Base-by-base conservation (phyloP, 208 protist genomes). In the Crithidia brevicula region DNA sequence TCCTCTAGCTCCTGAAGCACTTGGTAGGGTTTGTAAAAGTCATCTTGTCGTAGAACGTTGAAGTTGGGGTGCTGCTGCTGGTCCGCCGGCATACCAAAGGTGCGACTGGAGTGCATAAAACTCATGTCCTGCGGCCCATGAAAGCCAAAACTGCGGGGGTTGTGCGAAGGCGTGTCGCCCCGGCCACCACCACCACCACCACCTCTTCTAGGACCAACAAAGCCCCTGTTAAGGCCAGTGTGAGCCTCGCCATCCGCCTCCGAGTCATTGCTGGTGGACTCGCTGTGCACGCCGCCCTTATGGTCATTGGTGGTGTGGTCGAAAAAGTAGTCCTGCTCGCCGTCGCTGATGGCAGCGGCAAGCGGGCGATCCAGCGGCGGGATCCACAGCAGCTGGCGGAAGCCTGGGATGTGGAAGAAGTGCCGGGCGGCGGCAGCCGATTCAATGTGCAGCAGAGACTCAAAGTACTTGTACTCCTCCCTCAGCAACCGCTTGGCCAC, bases 401-500 rank as follows among this genome's bases (percentile, higher is more conserved):
- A 86, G 34, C 81, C 81, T 7, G 77, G 77, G 16, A 86, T 79
- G 61, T 86, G 81, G 40, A 86, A 83, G 51, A 74, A 86, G 62
- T 83, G 81, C 0, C 77, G 77, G 1, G 77, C 68, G n/a, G 72
- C 72, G 8, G 81, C 75, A 3, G 58, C 45, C 10, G 65, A 71
- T 20, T 78, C 66, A 47, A 86, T 81, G 64, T 86, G 81, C 46
- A 86, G 79, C 7, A 86, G 53, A 7, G 64, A 54, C 49, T 83
- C 77, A 31, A 79, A 86, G 63, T 83, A 83, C 28, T 61, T 45
- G 77, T 83, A 82, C 73, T 86, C 81, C 49, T 80, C 76, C 13
- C 67, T 71, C n/a, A 86, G 68, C 23, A 86, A 62, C 13, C 64
- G 53, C 68, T 77, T 79, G 30, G 81, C 67, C 0, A 66, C 46